These are phyloP conservation scores for Fonsecaea erecta DNA, from an alignment of 2,329 filamentous ascomycete genomes.

Conservation along the genomic window DNA sequence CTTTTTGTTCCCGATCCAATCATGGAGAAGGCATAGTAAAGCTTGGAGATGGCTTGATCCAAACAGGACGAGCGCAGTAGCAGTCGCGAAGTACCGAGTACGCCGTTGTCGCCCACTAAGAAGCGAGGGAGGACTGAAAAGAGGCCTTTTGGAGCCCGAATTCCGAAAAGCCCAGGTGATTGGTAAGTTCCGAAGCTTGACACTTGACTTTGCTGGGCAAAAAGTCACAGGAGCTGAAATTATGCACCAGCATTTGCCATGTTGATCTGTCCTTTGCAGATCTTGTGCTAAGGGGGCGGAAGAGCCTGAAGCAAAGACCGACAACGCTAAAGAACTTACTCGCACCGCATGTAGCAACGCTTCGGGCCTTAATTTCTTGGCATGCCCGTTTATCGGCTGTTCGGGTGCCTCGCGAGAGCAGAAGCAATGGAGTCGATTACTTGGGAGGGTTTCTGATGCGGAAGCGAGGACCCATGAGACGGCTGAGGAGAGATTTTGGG, in stretches of 20 bases:
- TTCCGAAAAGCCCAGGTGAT: not conserved
- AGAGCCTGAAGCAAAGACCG: not conserved
- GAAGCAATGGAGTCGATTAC: too few species aligned
- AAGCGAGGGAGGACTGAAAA: not conserved
- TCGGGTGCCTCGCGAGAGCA: too few species aligned
- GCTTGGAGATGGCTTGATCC: not conserved
- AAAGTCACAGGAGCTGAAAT: not conserved
- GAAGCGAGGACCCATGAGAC: too few species aligned
- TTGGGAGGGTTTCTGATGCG: too few species aligned
- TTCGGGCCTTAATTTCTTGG: not conserved
- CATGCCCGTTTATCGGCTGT: too few species aligned
- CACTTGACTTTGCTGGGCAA: not conserved
- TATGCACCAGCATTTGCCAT: not conserved
- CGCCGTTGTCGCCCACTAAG: not conserved
- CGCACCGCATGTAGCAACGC: not conserved
- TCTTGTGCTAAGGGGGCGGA: not conserved
- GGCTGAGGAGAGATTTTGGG: too few species aligned
- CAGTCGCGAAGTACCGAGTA: not conserved
- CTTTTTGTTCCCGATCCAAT: not conserved
- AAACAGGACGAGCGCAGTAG: not conserved
- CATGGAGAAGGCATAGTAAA: not conserved
- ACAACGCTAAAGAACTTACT: not conserved
- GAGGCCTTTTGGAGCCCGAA: not conserved
- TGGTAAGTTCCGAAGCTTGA: not conserved
- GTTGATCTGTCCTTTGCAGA: not conserved